These are phyloP conservation scores for Backusella tuberculispora DNA, from an alignment of 192 early-diverging fungal genomes.

Conservation along the genomic window DNA sequence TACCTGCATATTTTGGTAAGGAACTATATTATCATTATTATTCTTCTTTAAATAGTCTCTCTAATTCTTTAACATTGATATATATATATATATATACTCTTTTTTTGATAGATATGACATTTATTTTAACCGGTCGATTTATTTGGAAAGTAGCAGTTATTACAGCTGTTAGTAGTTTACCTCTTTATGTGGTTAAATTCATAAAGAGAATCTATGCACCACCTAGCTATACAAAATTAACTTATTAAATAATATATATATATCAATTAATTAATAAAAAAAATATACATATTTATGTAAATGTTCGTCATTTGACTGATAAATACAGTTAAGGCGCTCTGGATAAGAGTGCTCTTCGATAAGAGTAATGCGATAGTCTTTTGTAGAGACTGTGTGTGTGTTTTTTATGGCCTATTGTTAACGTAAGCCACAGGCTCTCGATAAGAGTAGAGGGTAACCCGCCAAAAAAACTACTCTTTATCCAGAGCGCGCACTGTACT, in stretches of 20 bases:
- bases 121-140: slow-evolving; percentile 85
- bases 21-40: background rate
- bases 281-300: no score
- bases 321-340: no score
- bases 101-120: slow-evolving; percentile 67
- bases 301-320: no score
- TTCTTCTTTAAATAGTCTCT: background rate
- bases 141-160: slow-evolving; percentile 92
- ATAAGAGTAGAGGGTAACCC: no score
- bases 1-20: slow-evolving; percentile 91
- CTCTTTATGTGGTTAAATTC: slow-evolving; percentile 85
- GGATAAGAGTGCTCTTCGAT: no score
- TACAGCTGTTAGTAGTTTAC: slow-evolving; percentile 83
- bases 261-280: no score
- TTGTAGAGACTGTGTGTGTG: no score
- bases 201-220: slow-evolving; percentile 81
- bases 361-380: no score
- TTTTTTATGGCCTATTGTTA: no score
- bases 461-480: no score
- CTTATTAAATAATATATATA: slow-evolving; percentile 24
- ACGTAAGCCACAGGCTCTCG: no score
- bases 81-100: slow-evolving; percentile 17
- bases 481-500: no score
- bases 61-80: slow-evolving; percentile 1
- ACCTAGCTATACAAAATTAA: slow-evolving; percentile 87